Evolutionary conservation across 2,329 filamentous ascomycete species (phyloP), one percentile per base, ranked within the genome.

Genomic region (Phyllosticta citriasiana): DNA sequence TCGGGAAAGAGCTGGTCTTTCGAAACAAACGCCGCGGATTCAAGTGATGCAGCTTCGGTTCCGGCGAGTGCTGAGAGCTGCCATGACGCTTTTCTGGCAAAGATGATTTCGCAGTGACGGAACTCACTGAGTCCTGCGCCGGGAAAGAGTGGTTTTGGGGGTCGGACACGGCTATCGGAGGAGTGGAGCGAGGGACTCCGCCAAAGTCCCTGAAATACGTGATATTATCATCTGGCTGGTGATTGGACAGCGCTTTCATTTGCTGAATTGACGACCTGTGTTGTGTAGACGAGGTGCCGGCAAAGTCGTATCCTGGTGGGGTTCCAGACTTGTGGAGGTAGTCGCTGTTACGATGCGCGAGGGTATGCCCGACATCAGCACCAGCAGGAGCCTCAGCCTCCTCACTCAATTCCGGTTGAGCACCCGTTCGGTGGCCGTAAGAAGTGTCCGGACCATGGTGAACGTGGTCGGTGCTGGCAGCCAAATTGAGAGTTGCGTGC

Each of bases 11-110:
- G 33, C 60, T 62, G 16, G 55, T 54, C 14, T 24, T 62, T 1
- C 60, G 50, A 26, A 62, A 57, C 4, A 57, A 25, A 24, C 60
- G 60, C 3, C 57, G 52, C 10, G 60, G 60, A 22, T 58, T 62
- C 40, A 57, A 33, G 26, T 57, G 60, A 12, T 62, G 58, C 19
- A 22, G 19, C 19, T 22, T 22, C 19, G 19, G 19, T 22, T 22
- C 19, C 19, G 19, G 2, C 19, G 19, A 22, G 2, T 22, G 1
- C 19, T 22, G 19, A 22, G 19, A 22, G 19, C 19, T 22, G 19
- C 19, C 2, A 22, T 22, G 19, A 22, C 19, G 19, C 19, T 22
- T 22, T 22, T 22, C 19, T 22, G 19, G 19, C 19, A 22, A 22
- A 2, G 19, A 22, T 22, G 19, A 22, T 22, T 22, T 22, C 19